Percentiles rank a stretch among this genome's conserved stretches.
Conservation (phyloP, 2,329 filamentous ascomycete species). For the Talaromyces sp. region DNA sequence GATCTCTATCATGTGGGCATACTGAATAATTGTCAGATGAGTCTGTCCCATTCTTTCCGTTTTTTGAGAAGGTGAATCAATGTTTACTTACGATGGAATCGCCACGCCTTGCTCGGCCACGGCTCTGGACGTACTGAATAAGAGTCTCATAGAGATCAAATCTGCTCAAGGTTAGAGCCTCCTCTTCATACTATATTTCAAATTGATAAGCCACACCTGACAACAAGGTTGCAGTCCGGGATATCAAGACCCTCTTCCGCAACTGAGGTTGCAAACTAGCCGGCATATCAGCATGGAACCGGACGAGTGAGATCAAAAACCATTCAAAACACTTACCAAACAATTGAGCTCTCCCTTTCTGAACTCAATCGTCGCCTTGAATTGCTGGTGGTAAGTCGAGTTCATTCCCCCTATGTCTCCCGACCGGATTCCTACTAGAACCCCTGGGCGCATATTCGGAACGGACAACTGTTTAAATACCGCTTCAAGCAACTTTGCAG, state of each 20-base stretch:
- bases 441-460: conserved; percentile 58
- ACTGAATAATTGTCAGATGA: conserved; percentile 40
- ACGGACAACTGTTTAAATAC: conserved; percentile 63
- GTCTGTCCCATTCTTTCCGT: not conserved
- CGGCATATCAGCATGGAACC: conserved; percentile 19
- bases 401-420: conserved; percentile 57
- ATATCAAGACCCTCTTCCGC: conserved; percentile 67
- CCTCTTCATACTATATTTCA: not conserved
- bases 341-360: conserved; percentile 60
- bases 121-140: conserved; percentile 93
- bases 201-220: conserved; percentile 39
- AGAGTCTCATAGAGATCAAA: conserved; percentile 88
- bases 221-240: conserved; percentile 64
- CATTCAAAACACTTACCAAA: conserved; percentile 34
- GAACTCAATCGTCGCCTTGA: conserved; percentile 67
- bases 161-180: conserved; percentile 36
- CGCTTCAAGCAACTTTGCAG: conserved; percentile 69
- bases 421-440: conserved; percentile 62
- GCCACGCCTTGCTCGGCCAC: conserved; percentile 75
- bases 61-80: not conserved
- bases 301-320: not conserved
- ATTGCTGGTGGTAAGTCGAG: conserved; percentile 71
- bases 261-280: conserved; percentile 61
- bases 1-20: conserved; percentile 77
- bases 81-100: conserved; percentile 59